These are phyloP conservation scores for Linnemannia hyalina DNA, from an alignment of 192 early-diverging fungal genomes.

Conservation along the genomic window DNA sequence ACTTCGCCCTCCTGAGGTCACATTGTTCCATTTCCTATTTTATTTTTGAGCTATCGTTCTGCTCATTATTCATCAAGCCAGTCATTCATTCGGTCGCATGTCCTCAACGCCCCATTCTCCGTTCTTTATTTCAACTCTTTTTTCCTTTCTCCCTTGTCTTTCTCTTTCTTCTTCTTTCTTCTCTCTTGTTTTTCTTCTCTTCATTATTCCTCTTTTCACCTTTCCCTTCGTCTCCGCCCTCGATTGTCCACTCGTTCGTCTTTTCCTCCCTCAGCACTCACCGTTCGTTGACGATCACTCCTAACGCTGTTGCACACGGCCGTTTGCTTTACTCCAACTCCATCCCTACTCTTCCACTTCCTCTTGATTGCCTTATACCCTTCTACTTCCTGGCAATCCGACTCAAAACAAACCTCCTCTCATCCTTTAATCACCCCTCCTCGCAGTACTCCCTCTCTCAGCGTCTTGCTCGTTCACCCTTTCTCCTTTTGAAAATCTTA, in stretches of 20 bases:
- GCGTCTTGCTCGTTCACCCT: background rate
- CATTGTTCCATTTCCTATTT: background rate
- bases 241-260: background rate
- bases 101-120: background rate
- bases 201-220: conserved; percentile 12
- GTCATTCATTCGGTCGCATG: background rate
- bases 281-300: background rate
- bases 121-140: background rate
- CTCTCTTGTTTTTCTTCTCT: conserved; percentile 23
- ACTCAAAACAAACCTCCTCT: too few relatives aligned
- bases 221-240: background rate
- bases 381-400: background rate
- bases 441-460: background rate
- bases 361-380: background rate
- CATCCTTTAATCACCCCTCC: background rate
- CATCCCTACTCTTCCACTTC: background rate
- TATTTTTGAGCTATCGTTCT: background rate
- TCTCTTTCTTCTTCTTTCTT: background rate
- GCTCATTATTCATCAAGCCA: background rate
- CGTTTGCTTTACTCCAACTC: background rate
- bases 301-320: conserved; percentile 1
- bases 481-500: background rate
- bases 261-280: background rate
- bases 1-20: background rate
- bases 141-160: background rate